Conservation (phyloP, 169 alveolate species). For the Cryptosporidium muris region DNA sequence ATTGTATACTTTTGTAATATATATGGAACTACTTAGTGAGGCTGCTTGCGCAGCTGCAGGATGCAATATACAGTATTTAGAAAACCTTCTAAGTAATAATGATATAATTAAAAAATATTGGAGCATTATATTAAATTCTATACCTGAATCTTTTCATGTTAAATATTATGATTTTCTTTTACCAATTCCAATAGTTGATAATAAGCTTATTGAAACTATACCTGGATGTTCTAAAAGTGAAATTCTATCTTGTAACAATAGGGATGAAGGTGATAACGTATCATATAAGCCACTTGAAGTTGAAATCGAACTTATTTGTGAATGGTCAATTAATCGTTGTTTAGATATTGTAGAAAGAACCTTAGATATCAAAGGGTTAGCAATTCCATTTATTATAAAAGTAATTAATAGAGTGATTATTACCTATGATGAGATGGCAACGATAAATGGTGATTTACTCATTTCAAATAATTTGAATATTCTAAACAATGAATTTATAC, state of each 20-base stretch:
- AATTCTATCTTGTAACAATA: neutral
- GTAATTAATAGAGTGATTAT: conserved; percentile 23
- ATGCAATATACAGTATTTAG: conserved; percentile 24
- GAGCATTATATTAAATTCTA: conserved; percentile 41
- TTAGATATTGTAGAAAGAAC: conserved; percentile 37
- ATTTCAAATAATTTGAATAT: too few species aligned
- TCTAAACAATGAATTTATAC: neutral
- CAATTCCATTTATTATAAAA: conserved; percentile 39
- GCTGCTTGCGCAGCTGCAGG: conserved; percentile 68
- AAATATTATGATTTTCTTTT: conserved; percentile 12
- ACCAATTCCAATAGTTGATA: conserved; percentile 20
- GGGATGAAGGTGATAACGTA: neutral
- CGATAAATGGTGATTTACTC: neutral
- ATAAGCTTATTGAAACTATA: neutral
- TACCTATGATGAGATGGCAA: neutral
- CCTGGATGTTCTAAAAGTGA: too few species aligned
- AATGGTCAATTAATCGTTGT: conserved; percentile 57
- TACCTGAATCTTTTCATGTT: conserved; percentile 47
- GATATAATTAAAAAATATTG: conserved; percentile 15
- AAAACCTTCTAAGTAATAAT: neutral
- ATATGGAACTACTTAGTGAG: neutral
- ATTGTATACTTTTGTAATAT: too few species aligned
- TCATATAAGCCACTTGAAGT: neutral
- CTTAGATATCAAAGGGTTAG: conserved; percentile 20
- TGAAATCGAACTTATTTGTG: conserved; percentile 9